phyloP scores from a whole-genome alignment of 2,329 filamentous ascomycete genomes.

The Stylonectria norvegica region DNA sequence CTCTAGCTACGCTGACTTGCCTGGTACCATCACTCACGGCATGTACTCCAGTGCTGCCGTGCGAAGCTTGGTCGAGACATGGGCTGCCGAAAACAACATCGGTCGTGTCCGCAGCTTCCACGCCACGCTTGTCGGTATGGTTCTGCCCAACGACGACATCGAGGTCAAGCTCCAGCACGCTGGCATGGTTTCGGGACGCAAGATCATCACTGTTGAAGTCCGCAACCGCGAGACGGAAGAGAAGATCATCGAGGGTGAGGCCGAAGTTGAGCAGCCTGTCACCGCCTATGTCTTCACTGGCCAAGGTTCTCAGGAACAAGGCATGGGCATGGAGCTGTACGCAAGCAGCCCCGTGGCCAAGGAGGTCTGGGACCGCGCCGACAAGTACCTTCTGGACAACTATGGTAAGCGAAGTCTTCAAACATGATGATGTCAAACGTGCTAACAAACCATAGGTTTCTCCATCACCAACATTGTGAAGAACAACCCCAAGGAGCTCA shows the following conservation, averaged over 20 bases:
- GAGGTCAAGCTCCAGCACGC: constrained; percentile 94
- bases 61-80: constrained; percentile 92
- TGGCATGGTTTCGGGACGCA: constrained; percentile 95
- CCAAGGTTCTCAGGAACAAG: constrained; percentile 97
- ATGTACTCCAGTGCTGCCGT: constrained; percentile 99
- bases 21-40: constrained; percentile 96
- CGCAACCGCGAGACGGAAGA: constrained; percentile 95
- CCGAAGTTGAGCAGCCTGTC: constrained; percentile 95
- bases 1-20: constrained; percentile 89
- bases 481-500: constrained; percentile 99
- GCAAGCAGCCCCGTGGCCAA: constrained; percentile 88
- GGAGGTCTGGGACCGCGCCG: constrained; percentile 96
- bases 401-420: constrained; percentile 64
- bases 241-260: constrained; percentile 91
- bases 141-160: constrained; percentile 91
- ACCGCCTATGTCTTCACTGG: constrained; percentile 98
- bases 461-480: constrained; percentile 98
- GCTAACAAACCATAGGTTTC: constrained; percentile 57
- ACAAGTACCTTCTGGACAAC: constrained; percentile 97
- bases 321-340: constrained; percentile 99
- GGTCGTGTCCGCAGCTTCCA: constrained; percentile 97
- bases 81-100: constrained; percentile 98
- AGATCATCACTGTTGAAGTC: constrained; percentile 98
- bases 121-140: constrained; percentile 96
- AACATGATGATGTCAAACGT: too few relatives aligned